Evolutionary conservation across 495 filamentous ascomycete genomes (phyloP).

Genomic region (Tuber aestivum): DNA sequence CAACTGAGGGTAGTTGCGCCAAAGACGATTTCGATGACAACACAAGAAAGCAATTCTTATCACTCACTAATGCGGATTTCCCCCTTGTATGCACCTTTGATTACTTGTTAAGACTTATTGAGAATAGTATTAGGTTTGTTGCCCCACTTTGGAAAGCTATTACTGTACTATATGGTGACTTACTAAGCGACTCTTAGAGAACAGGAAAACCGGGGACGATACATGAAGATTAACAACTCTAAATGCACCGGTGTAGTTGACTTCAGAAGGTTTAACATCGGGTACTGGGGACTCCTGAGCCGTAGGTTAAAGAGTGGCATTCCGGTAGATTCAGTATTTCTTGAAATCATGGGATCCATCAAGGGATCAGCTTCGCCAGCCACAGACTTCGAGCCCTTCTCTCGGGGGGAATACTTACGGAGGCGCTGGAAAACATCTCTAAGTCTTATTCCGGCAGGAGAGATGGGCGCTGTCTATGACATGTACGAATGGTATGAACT

Average conservation of each 20-base stretch:
- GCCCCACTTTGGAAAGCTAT: not conserved
- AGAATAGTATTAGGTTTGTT: conserved; percentile 39
- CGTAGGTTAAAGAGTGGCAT: conserved; percentile 15
- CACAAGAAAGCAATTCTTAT: conserved; percentile 8
- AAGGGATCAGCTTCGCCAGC: conserved; percentile 43
- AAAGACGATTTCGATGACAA: conserved; percentile 9
- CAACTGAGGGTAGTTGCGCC: not conserved
- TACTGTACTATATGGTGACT: not conserved
- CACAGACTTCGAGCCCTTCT: conserved; percentile 34
- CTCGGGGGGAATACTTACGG: conserved; percentile 41
- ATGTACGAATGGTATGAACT: conserved; percentile 45
- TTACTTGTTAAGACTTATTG: conserved; percentile 43
- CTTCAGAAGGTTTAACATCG: conserved; percentile 42
- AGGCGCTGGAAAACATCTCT: conserved; percentile 31
- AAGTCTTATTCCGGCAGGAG: conserved; percentile 34
- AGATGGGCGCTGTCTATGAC: conserved; percentile 41
- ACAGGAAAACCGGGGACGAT: not conserved
- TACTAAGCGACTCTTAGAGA: not conserved
- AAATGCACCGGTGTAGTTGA: conserved; percentile 33
- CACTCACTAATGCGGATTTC: conserved; percentile 41
- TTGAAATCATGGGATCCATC: conserved; percentile 49
- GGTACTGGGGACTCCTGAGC: conserved; percentile 46
- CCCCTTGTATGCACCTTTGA: conserved; percentile 48
- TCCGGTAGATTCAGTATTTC: conserved; percentile 40
- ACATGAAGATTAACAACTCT: not conserved